A percentile compares a stretch with the other conserved stretches of the same genome.
phyloP scores from a whole-genome alignment of 495 filamentous ascomycete genomes.

The Hyphodiscus hymeniophilus region DNA sequence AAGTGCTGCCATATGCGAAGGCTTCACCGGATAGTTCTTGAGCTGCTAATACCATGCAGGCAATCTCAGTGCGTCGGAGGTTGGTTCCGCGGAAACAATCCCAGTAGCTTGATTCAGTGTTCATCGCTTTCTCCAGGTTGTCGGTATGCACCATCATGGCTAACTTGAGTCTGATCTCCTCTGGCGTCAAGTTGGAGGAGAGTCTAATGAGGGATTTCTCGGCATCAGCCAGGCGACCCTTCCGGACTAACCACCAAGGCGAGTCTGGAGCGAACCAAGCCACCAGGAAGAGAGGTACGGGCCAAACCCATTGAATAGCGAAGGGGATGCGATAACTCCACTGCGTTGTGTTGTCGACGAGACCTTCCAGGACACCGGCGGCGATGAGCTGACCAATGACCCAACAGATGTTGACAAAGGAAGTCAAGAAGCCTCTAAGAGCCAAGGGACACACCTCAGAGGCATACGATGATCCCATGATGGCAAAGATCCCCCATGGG shows the following conservation, averaged over 20 bases:
- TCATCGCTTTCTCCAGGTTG: slow-evolving; percentile 2
- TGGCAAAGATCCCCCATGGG: slow-evolving; percentile 39
- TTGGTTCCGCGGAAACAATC: slow-evolving; percentile 47
- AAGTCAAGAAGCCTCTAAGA: slow-evolving; percentile 54
- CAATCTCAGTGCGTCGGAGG: slow-evolving; percentile 45
- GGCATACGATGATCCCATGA: slow-evolving; percentile 57
- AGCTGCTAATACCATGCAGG: slow-evolving; percentile 56
- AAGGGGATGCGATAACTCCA: slow-evolving; percentile 54
- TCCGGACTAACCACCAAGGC: slow-evolving; percentile 38
- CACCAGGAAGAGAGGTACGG: slow-evolving; percentile 32
- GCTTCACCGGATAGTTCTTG: no score
- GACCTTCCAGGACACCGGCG: slow-evolving; percentile 48
- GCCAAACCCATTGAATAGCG: slow-evolving; percentile 48
- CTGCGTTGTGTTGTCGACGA: slow-evolving; percentile 39
- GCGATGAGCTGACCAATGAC: slow-evolving; percentile 56
- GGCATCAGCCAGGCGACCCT: slow-evolving; percentile 4
- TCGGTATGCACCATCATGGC: slow-evolving; percentile 10
- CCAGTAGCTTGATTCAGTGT: slow-evolving; percentile 39
- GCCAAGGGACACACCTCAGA: slow-evolving; percentile 56
- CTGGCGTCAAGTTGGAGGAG: no score
- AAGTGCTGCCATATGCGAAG: no score
- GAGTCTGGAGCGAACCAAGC: slow-evolving; percentile 34
- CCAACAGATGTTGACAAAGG: slow-evolving; percentile 65
- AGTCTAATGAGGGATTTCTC: slow-evolving; percentile 5
- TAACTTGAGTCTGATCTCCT: no score